phyloP scores from a whole-genome alignment of 129 eudicot genomes.

The Erigeron canadensis region DNA sequence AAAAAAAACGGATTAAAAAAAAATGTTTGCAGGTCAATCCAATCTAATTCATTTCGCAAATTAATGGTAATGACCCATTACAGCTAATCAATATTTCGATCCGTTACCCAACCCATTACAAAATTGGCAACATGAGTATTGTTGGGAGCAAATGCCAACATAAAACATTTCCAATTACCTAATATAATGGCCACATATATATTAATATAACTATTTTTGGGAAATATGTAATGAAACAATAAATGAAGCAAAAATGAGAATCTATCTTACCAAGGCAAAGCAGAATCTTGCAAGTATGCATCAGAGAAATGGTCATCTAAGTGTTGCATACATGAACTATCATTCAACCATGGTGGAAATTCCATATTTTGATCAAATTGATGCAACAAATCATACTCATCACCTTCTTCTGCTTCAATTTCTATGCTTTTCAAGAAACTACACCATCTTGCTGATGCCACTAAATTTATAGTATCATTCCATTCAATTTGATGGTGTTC shows the following conservation, averaged over 20 bases:
- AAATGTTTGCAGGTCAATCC: not conserved
- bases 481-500: conserved; percentile 82
- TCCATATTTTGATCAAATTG: conserved; percentile 57
- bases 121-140: not conserved
- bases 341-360: conserved; percentile 65
- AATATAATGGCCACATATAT: not conserved
- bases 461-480: conserved; percentile 71
- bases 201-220: not conserved
- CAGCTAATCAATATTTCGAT: not conserved
- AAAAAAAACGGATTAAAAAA: not conserved
- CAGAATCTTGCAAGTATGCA: conserved; percentile 52
- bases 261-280: conserved; percentile 68
- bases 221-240: conserved; percentile 5
- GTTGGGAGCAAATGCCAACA: conserved; percentile 33
- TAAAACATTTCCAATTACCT: conserved; percentile 36
- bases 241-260: conserved; percentile 12
- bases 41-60: not conserved
- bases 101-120: not conserved
- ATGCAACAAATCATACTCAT: conserved; percentile 25
- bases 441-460: conserved; percentile 82
- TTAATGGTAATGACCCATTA: not conserved
- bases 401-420: conserved; percentile 29
- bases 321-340: conserved; percentile 34
- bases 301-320: conserved; percentile 42
- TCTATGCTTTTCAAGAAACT: conserved; percentile 48